Evolutionary conservation across 2,329 filamentous ascomycete genomes (phyloP).

Genomic region (Teratosphaeria destructans): DNA sequence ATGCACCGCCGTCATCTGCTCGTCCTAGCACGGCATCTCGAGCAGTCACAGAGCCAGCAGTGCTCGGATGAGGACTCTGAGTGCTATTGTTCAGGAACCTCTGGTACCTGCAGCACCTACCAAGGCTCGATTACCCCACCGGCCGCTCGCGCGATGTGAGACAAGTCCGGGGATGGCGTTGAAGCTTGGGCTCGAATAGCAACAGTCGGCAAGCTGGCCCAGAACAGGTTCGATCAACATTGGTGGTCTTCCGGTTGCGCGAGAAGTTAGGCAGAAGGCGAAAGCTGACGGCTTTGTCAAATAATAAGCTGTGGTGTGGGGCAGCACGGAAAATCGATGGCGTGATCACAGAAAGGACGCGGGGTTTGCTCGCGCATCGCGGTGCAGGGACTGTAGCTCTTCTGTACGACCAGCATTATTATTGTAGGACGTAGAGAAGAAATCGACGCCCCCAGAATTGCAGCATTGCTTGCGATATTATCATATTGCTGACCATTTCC

Average conservation of each 20-base stretch:
- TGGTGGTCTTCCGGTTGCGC: not conserved
- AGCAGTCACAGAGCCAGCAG: not conserved
- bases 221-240: not conserved
- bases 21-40: not conserved
- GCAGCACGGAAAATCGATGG: not conserved
- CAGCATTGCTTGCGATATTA: not conserved
- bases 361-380: not conserved
- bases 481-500: not conserved
- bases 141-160: not conserved
- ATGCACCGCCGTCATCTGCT: not conserved
- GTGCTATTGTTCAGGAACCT: not conserved
- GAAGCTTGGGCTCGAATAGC: not conserved
- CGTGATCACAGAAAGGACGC: conserved; percentile 1
- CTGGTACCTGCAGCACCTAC: no score
- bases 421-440: not conserved
- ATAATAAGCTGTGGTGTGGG: not conserved
- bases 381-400: not conserved
- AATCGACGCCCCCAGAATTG: not conserved
- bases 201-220: not conserved
- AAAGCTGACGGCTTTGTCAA: not conserved
- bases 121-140: not conserved
- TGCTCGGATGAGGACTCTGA: not conserved
- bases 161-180: not conserved
- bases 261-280: not conserved
- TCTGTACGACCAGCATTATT: not conserved